Evolutionary conservation across 2,329 filamentous ascomycete genomes (phyloP), one percentile per base, ranked within the genome.

Genomic region (Fusarium haematococcum): DNA sequence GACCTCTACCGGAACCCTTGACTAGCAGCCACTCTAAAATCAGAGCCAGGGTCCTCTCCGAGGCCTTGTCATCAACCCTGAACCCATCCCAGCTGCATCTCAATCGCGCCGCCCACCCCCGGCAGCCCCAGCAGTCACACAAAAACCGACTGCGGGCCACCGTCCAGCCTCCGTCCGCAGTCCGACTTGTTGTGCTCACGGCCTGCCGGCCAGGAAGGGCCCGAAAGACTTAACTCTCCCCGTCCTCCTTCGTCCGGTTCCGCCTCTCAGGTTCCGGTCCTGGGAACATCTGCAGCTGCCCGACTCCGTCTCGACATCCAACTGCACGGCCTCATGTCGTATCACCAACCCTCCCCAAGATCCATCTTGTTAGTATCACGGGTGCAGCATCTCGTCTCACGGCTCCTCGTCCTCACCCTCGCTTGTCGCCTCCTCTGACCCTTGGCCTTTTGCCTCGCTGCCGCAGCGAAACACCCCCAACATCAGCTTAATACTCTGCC

Each of bases 381-480:
- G 83, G 48, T 85, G 84, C 85, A 86, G 83, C 84, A 85, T 85
- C 85, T 85, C 84, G 87, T 88, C 85, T 82, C 80, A 88, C 86
- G 75, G 57, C 58, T 73, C 59, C 73, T 75, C 73, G 81, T 78
- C 76, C 79, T 83, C 79, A 56, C 80, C 80, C 78, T 83, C 79
- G 80, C 79, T 76, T 77, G 71, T 75, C 69, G 68, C 68, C 57
- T 70, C 68, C 65, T 68, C 62, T 73, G 57, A 70, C 66, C 60
- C 65, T 68, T 73, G 67, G 68, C 58, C 66, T 63, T 58, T 63
- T 58, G 56, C 54, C 37, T 70, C 65, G 67, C 71, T 68, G 65
- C 63, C 48, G 54, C 66, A 39, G 67, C 50, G 54, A 61, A 50
- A 73, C 63, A 45, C 62, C 57, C 56, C 56, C 48, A 61, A 57